Base-by-base conservation (phyloP, 805 yeast genomes). In the Wickerhamiella nectarea region DNA sequence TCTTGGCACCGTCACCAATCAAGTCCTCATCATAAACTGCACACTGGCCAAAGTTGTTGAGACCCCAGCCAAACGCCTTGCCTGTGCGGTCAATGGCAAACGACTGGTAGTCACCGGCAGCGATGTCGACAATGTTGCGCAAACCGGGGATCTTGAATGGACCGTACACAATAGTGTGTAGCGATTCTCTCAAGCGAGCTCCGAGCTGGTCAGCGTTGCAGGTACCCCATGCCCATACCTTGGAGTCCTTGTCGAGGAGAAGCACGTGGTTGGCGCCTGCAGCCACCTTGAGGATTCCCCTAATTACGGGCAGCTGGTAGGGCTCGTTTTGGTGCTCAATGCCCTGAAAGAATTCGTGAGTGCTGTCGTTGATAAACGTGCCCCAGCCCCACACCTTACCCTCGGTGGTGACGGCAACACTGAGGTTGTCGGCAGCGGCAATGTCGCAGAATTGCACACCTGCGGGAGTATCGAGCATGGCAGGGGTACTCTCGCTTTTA, bases 351-450 rank as follows among this genome's bases (percentile, higher is more conserved):
- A 83, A 91, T 2, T 95, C 95, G 45, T 89, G 70, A 34, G 79
- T 68, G 44, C 98, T 98, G 63, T 91, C 97, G 54, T 59, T 70
- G 47, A 54, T 79, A 66, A 91, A 91, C 17, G 95, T 83, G 31
- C 99, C 99, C 97, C 98, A 91, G 0, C 96, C 93, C 61, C 78
- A 91, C 8, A 93, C 86, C 33, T 81, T 84, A 29, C 98, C 97
- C 43, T 75, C 77, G 38, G 74, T 79, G 33, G 78, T 72, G 46
- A 91, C 63, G 2, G 77, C 84, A 14, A 89, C 87, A 34, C 94
- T 81, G 48, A 89, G 65, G 56, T 86, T 89, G 60, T 91, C 98
- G 8, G 96, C 81, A 3, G 97, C 96, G 12, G 85, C 86, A 33
- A 89, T 60, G 57, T 80, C 91, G 18, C 83, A 82, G 41, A 89